Evolutionary conservation across 2,329 filamentous ascomycete genomes (phyloP), one percentile per base, ranked within the genome.

Genomic region (Trichoderma pleuroti): DNA sequence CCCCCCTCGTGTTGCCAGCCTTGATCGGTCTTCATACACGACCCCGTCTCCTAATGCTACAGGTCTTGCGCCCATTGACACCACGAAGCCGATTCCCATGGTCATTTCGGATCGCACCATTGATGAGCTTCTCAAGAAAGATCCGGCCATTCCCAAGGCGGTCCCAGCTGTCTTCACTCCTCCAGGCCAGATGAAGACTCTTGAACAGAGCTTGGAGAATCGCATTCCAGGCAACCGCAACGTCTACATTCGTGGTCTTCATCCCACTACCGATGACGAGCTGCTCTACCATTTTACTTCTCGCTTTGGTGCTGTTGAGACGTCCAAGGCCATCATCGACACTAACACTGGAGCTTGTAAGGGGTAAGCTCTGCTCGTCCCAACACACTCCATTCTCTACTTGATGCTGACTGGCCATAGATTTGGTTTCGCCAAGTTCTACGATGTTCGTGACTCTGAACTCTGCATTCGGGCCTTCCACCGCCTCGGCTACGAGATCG

Each of bases 301-400:
- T 75, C 92, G 95, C 64, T 99, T 98, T 78, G 97, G 96, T 54
- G 90, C 92, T 72, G 96, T 99, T 71, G 93, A 97, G 83, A 97
- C 94, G 74, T 98, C 94, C 78, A 99, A 99, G 86, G 96, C 97
- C 16, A 99, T 99, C 82, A 97, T 99, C 77, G 97, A 99, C 82
- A 91, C 94, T 66, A 91, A 92, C 75, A 97, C 93, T 62, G 93
- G 94, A 72, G 91, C 94, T 73, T 99, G 96, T 88, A 99, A 99
- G 84, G 96, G 96, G 96, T 97, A 83, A 77, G 87, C 82, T 36
- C 49, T 24, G 11, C 32, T 39, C 28, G 26, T 30, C 26, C 30
- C 8, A n/a, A 18, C 18, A 3, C n/a, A 28, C 11, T 14, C n/a
- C 14, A n/a, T 11, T 46, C 28, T 5, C 12, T 42, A 10, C 21